Conservation (phyloP, 305 asterid genomes). For the Caryopteris hybrid region DNA sequence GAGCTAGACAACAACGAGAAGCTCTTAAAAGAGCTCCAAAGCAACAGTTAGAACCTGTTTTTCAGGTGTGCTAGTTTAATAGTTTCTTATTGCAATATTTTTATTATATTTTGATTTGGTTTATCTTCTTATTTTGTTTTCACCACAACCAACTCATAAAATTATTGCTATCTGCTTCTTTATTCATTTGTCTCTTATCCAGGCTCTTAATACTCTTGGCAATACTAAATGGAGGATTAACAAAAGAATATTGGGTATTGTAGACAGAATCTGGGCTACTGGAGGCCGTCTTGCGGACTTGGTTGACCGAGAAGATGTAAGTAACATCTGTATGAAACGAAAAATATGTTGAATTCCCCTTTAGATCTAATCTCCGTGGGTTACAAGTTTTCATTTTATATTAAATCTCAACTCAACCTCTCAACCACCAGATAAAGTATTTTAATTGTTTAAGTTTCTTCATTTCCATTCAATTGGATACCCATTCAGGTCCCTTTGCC, state of each 20-base stretch:
- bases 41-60: slow-evolving; percentile 65
- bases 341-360: neutral
- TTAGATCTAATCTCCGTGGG: neutral
- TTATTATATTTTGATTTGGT: slow-evolving; percentile 9
- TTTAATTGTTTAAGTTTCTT: no score
- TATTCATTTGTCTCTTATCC: slow-evolving; percentile 18
- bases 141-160: neutral
- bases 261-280: slow-evolving; percentile 91
- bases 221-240: slow-evolving; percentile 93
- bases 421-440: no score
- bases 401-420: no score
- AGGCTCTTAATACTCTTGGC: slow-evolving; percentile 97
- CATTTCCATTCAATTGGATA: slow-evolving; percentile 8
- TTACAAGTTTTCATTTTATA: no score
- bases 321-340: slow-evolving; percentile 25
- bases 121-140: neutral
- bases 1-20: slow-evolving; percentile 88
- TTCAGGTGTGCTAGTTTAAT: slow-evolving; percentile 46
- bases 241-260: slow-evolving; percentile 65
- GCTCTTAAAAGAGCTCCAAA: slow-evolving; percentile 68
- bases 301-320: slow-evolving; percentile 90
- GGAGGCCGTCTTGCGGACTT: slow-evolving; percentile 88
- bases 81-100: neutral
- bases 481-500: slow-evolving; percentile 68
- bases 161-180: neutral